Conservation (phyloP, 306 rosid genomes). For the Malus sylvestris region DNA sequence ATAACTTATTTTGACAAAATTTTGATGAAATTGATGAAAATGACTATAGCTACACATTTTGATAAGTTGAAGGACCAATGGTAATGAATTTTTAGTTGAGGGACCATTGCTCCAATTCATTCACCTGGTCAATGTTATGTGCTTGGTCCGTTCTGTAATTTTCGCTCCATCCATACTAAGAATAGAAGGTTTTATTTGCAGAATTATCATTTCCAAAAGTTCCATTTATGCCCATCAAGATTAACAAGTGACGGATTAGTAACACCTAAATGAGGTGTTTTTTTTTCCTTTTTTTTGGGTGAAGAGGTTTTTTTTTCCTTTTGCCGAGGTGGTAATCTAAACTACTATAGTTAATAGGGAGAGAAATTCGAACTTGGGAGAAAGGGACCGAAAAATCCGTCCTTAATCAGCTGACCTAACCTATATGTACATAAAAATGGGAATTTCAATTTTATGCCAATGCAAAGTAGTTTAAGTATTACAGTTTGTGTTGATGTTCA, state of each 20-base stretch:
- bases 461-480: too few relatives aligned
- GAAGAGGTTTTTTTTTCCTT: too few relatives aligned
- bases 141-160: too few relatives aligned
- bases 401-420: neutral
- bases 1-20: too few relatives aligned
- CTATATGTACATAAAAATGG: neutral
- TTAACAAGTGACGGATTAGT: neutral
- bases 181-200: neutral
- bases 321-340: neutral
- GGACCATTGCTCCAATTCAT: too few relatives aligned
- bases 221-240: neutral
- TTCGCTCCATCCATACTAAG: neutral
- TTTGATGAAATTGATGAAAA: too few relatives aligned
- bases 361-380: neutral
- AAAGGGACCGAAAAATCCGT: neutral
- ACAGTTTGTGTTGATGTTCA: neutral
- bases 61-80: too few relatives aligned
- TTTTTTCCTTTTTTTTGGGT: too few relatives aligned
- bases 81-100: too few relatives aligned
- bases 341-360: neutral
- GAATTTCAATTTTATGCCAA: neutral
- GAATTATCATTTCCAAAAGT: neutral
- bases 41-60: too few relatives aligned
- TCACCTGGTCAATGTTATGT: too few relatives aligned
- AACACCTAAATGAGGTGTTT: too few relatives aligned